phyloP scores from a whole-genome alignment of 768 basidiomycete genomes.

The Psilocybe cubensis region DNA sequence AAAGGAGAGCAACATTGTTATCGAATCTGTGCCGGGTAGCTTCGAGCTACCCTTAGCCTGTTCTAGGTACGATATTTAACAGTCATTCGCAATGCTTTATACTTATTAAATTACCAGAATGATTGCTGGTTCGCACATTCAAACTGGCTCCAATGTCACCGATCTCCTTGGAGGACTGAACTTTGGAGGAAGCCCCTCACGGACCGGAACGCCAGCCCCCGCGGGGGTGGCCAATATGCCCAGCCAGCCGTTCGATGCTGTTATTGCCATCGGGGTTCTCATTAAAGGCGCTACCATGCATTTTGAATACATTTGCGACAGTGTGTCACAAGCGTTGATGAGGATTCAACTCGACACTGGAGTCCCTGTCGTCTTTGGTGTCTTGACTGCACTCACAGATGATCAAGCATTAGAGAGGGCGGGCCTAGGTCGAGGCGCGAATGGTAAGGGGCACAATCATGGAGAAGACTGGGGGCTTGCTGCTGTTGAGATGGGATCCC shows the following conservation, averaged over 20 bases:
- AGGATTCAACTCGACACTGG: slow-evolving; percentile 91
- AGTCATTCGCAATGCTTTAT: slow-evolving; percentile 8
- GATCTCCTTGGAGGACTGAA: slow-evolving; percentile 77
- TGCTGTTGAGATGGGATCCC: slow-evolving; percentile 90
- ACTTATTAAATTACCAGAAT: slow-evolving; percentile 54
- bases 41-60: slow-evolving; percentile 93
- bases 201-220: slow-evolving; percentile 56
- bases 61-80: slow-evolving; percentile 61
- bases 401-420: slow-evolving; percentile 95
- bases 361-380: slow-evolving; percentile 95
- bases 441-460: slow-evolving; percentile 88
- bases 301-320: slow-evolving; percentile 98
- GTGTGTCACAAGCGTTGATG: slow-evolving; percentile 94
- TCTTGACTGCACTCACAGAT: slow-evolving; percentile 89
- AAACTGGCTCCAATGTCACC: slow-evolving; percentile 74
- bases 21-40: slow-evolving; percentile 93
- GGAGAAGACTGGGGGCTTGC: slow-evolving; percentile 98
- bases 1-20: slow-evolving; percentile 85
- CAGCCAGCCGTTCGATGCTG: slow-evolving; percentile 85
- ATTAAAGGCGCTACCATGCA: slow-evolving; percentile 99
- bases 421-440: slow-evolving; percentile 71
- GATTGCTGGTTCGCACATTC: slow-evolving; percentile 85
- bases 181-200: slow-evolving; percentile 46
- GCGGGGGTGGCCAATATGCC: slow-evolving; percentile 36
- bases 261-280: slow-evolving; percentile 96